Conservation (phyloP, 371 early-diverging fungal genomes). For the Lichtheimia corymbifera region DNA sequence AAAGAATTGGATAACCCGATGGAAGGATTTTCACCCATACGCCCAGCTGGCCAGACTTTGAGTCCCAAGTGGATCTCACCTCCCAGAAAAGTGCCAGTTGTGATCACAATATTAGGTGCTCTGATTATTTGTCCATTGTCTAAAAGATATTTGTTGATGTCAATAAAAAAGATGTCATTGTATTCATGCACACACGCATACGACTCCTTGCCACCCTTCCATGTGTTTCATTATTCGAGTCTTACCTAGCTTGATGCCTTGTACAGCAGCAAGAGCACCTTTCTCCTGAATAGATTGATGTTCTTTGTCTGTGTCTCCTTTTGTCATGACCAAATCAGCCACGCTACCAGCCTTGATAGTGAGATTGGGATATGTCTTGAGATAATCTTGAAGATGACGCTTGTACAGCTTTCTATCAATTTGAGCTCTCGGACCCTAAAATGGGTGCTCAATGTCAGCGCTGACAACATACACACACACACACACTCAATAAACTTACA, state of each 20-base stretch:
- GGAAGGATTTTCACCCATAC: constrained; percentile 78
- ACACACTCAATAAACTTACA: constrained; percentile 33
- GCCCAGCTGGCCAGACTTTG: constrained; percentile 76
- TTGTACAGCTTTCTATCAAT: constrained; percentile 83
- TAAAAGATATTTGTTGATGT: constrained; percentile 17
- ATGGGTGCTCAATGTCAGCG: neutral
- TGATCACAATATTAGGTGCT: constrained; percentile 77
- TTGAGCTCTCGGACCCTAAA: constrained; percentile 80
- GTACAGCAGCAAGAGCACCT: constrained; percentile 32
- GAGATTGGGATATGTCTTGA: constrained; percentile 70
- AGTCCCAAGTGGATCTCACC: constrained; percentile 87
- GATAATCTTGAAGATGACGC: constrained; percentile 65
- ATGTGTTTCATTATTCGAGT: neutral
- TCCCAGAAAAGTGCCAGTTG: constrained; percentile 85
- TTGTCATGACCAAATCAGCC: constrained; percentile 65
- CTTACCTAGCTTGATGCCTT: constrained; percentile 45
- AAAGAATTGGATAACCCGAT: constrained; percentile 77
- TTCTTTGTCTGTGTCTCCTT: constrained; percentile 35
- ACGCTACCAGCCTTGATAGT: constrained; percentile 74
- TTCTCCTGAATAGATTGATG: constrained; percentile 23
- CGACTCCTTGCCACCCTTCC: constrained; percentile 3
- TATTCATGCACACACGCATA: neutral
- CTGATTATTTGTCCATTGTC: constrained; percentile 68
- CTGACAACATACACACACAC: neutral
- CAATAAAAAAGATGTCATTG: neutral